Conservation (phyloP, 2,329 filamentous ascomycete genomes). For the Botrytis byssoidea region DNA sequence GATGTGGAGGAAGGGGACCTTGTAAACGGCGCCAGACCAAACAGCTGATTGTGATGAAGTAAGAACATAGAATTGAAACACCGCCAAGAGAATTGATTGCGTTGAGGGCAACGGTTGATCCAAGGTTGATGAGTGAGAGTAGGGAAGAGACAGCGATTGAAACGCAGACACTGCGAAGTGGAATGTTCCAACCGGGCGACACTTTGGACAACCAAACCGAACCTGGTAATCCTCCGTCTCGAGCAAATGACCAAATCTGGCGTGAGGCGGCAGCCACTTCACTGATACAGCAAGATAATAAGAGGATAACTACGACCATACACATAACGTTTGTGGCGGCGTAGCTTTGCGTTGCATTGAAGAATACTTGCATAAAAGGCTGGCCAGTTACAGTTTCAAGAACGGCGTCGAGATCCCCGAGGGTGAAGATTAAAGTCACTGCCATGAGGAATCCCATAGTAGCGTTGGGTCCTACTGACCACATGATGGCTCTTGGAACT, state of each 20-base stretch:
- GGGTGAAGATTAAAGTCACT: conserved; percentile 42
- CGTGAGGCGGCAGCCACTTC: conserved; percentile 40
- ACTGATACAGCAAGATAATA: conserved; percentile 41
- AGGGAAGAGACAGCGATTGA: conserved; percentile 23
- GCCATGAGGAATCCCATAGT: conserved; percentile 42
- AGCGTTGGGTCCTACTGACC: conserved; percentile 40
- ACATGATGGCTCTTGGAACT: conserved; percentile 46
- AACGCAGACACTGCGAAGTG: conserved; percentile 24
- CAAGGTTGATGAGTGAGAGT: conserved; percentile 46
- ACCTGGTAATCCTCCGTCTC: conserved; percentile 45
- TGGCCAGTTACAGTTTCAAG: conserved; percentile 37
- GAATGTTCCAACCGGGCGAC: conserved; percentile 25
- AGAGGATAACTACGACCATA: conserved; percentile 42
- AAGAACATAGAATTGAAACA: conserved; percentile 49
- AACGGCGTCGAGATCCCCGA: conserved; percentile 39
- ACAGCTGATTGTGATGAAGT: conserved; percentile 47
- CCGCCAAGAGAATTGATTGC: conserved; percentile 51
- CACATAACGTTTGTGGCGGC: conserved; percentile 48
- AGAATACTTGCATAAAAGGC: conserved; percentile 40
- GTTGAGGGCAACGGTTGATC: conserved; percentile 50
- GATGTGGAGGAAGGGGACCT: conserved; percentile 41
- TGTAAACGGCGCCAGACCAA: conserved; percentile 40
- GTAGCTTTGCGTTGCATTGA: conserved; percentile 28
- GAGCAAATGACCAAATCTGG: conserved; percentile 45
- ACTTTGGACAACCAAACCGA: conserved; percentile 42